Percentiles rank a stretch among this genome's conserved stretches.
Evolutionary conservation across 257 asterid genomes (phyloP).

Genomic region (Voacanga thouarsii): DNA sequence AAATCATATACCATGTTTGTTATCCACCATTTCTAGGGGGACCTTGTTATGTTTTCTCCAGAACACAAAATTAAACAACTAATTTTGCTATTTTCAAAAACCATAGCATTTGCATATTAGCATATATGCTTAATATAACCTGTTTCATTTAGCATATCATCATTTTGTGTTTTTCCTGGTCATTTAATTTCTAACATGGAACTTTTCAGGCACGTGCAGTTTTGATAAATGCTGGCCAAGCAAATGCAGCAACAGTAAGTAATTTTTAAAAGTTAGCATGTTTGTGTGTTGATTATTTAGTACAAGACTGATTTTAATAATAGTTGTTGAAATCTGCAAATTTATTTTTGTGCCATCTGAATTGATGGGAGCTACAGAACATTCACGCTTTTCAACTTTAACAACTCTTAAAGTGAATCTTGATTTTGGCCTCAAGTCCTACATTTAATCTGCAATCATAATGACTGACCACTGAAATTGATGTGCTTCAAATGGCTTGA

Average conservation of each 20-base stretch:
- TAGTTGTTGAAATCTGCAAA: not conserved
- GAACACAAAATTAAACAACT: not conserved
- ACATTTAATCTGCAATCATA: not conserved
- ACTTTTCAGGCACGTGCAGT: slow-evolving; percentile 90
- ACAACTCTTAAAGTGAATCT: not conserved
- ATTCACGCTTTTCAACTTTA: not conserved
- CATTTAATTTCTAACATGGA: slow-evolving; percentile 19
- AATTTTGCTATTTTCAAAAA: not conserved
- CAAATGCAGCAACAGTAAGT: slow-evolving; percentile 96
- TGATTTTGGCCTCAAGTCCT: not conserved
- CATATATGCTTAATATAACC: not conserved
- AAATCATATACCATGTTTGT: not conserved
- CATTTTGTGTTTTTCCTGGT: not conserved
- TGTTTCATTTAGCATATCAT: not conserved
- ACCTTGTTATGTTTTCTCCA: not conserved
- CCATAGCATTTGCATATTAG: not conserved
- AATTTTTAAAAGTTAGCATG: not conserved
- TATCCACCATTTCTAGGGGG: not conserved
- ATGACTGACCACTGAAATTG: not conserved
- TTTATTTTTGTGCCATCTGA: slow-evolving; percentile 1
- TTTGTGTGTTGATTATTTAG: not conserved
- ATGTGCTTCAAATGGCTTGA: slow-evolving; percentile 5
- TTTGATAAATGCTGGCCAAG: slow-evolving; percentile 97
- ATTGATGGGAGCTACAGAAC: not conserved
- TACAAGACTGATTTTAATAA: not conserved